These are phyloP conservation scores for Alternaria sp. DNA, from an alignment of 2,329 filamentous ascomycete species.

Conservation along the genomic window DNA sequence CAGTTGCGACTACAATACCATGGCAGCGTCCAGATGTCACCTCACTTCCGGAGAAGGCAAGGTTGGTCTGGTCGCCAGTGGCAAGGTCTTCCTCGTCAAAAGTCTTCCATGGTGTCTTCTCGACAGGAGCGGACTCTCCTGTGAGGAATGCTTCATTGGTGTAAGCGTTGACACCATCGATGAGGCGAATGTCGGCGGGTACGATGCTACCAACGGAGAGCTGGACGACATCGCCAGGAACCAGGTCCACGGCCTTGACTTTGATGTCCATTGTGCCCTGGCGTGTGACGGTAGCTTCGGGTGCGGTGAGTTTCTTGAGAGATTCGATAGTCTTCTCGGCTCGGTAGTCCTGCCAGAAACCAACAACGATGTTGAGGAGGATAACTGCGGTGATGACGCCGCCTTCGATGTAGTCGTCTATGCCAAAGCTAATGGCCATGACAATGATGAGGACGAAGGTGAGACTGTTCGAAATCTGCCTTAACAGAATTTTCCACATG, in stretches of 20 bases:
- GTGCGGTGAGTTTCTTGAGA: slow-evolving; percentile 49
- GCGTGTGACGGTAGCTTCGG: slow-evolving; percentile 47
- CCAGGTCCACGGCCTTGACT: slow-evolving; percentile 47
- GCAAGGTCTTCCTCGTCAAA: slow-evolving; percentile 61
- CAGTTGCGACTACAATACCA: slow-evolving; percentile 73
- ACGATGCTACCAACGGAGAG: slow-evolving; percentile 65
- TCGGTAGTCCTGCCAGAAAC: slow-evolving; percentile 60
- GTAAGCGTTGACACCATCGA: slow-evolving; percentile 74
- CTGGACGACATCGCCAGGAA: slow-evolving; percentile 49
- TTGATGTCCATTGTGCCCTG: slow-evolving; percentile 42
- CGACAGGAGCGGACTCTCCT: slow-evolving; percentile 73
- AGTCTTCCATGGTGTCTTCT: slow-evolving; percentile 64
- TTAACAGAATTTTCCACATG: slow-evolving; percentile 76
- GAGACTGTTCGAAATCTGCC: slow-evolving; percentile 78
- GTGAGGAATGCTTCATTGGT: slow-evolving; percentile 78
- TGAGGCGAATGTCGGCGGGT: slow-evolving; percentile 68
- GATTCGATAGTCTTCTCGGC: slow-evolving; percentile 52
- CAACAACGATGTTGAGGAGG: slow-evolving; percentile 70
- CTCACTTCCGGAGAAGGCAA: slow-evolving; percentile 75
- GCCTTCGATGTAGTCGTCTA: slow-evolving; percentile 68
- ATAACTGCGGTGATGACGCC: slow-evolving; percentile 69
- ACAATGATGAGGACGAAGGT: slow-evolving; percentile 75
- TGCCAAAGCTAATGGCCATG: slow-evolving; percentile 71
- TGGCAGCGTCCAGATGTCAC: slow-evolving; percentile 73
- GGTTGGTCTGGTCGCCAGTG: slow-evolving; percentile 70